phyloP scores from a whole-genome alignment of 192 early-diverging fungal species.

The Anaeromyces robustus region DNA sequence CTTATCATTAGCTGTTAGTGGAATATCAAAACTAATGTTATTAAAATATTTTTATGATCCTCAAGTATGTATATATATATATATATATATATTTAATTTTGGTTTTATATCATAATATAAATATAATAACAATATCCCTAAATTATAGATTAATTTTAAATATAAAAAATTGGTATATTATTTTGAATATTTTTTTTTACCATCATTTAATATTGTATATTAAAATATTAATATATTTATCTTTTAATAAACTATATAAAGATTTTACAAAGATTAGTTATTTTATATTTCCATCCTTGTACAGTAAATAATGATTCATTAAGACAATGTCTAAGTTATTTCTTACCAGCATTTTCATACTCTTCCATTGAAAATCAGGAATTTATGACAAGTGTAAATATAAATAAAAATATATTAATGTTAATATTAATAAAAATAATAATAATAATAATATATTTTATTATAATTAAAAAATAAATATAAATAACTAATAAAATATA shows the following conservation, averaged over 20 bases:
- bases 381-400: constrained; percentile 35
- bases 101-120: too few relatives aligned
- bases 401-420: too few relatives aligned
- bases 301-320: constrained; percentile 49
- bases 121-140: too few relatives aligned
- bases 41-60: constrained; percentile 27
- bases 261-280: constrained; percentile 56
- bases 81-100: too few relatives aligned
- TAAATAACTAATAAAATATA: too few relatives aligned
- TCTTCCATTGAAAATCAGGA: constrained; percentile 57
- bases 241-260: constrained; percentile 13
- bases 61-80: constrained; percentile 19
- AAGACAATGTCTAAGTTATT: constrained; percentile 77
- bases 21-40: constrained; percentile 55
- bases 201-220: too few relatives aligned
- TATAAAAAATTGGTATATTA: too few relatives aligned
- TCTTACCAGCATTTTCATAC: constrained; percentile 70
- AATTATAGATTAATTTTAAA: too few relatives aligned
- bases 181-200: too few relatives aligned
- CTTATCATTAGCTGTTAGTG: constrained; percentile 60
- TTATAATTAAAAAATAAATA: constrained; percentile 16
- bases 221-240: too few relatives aligned
- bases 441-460: background rate
- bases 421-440: too few relatives aligned
- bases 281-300: constrained; percentile 65